phyloP scores from a whole-genome alignment of 2,329 filamentous ascomycete genomes.

The Fusarium decemcellulare region DNA sequence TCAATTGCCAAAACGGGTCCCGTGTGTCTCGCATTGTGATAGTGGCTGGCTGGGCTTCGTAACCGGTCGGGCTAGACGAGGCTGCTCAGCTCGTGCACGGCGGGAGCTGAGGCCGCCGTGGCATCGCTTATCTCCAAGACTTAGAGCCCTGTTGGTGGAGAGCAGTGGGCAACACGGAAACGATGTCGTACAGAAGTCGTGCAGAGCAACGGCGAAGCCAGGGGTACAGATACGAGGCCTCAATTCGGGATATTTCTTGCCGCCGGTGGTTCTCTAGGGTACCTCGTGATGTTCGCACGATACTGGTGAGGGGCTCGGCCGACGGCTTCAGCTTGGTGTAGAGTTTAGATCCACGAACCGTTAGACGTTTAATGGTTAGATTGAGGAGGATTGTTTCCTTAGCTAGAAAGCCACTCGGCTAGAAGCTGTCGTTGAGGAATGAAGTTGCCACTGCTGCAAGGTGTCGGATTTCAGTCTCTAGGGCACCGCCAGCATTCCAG shows the following conservation, averaged over 20 bases:
- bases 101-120: not conserved
- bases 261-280: not conserved
- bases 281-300: not conserved
- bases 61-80: not conserved
- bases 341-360: not conserved
- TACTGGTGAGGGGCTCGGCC: not conserved
- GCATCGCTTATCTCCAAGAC: not conserved
- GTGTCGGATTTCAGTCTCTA: not conserved
- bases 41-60: constrained; percentile 28
- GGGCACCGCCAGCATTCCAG: not conserved
- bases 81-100: not conserved
- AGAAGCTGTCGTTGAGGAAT: not conserved
- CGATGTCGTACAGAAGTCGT: not conserved
- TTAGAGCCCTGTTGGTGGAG: not conserved
- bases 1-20: not conserved
- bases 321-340: not conserved
- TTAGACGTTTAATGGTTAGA: not conserved
- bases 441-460: not conserved
- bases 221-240: not conserved
- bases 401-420: not conserved
- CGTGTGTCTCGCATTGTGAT: constrained; percentile 13
- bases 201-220: not conserved
- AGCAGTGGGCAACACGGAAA: not conserved
- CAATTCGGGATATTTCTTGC: not conserved
- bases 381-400: not conserved